Base-by-base conservation (phyloP, 345 rosid genomes). In the Lepidium aucheri region DNA sequence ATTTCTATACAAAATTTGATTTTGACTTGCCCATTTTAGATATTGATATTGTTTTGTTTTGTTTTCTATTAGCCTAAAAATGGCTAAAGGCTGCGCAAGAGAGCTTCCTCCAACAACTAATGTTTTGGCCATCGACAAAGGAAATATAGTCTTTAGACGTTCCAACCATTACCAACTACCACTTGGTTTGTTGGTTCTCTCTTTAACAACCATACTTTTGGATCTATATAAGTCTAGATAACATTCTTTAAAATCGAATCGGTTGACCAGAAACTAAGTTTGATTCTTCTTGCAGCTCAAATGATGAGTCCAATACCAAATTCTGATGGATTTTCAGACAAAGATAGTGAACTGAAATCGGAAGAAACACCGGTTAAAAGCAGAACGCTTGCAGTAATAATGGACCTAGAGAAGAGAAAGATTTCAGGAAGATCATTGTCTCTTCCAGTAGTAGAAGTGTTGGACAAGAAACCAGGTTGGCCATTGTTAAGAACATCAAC, bases 391-490 rank as follows among this genome's bases (percentile, higher is more conserved):
- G 53, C 41, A 9, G 60, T 24, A 55, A 33, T 51, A 67, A 44
- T 35, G 52, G 13, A 42, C 16, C 15, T 26, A 24, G 79, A 73
- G 24, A 71, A 55, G 41, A 75, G 33, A 46, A 74, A 53, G 38
- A 32, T 40, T 58, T 72, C 79, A 18, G 77, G 73, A 20, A 55
- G 82, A 79, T 69, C 83, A 5, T 24, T 40, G 51, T 81, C 84
- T 67, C 70, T 69, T 52, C 78, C 84, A 38, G 16, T 73, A 2
- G 86, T 72, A 47, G 85, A 84, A 53, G 59, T 74, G 17, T 15
- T 80, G 47, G 92, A 88, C 52, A 73, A 61, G 43, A 83, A 56
- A 71, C 97, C 92, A 0, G 97, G 99, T 41, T 90, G 97, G 96
- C 99, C 99, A 7, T 76, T 94, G 39, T 84, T 86, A 9, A 77